A percentile compares a stretch with the other conserved stretches of the same genome.
phyloP scores from a whole-genome alignment of 2,329 filamentous ascomycete species.

The Cladophialophora carrionii region DNA sequence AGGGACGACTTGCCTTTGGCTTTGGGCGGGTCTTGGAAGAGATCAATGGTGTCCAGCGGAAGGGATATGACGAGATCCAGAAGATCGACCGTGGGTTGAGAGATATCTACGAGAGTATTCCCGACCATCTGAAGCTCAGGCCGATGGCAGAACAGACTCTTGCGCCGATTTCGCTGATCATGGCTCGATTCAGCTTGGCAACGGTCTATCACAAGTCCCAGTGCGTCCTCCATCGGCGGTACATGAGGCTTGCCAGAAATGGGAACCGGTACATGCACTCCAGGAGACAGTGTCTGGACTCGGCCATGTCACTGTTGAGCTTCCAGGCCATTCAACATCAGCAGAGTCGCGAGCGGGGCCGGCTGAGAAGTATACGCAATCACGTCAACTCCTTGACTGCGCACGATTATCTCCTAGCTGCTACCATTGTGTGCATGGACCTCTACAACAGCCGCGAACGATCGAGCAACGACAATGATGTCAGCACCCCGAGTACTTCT shows the following conservation, averaged over 20 bases:
- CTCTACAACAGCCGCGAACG: slow-evolving; percentile 64
- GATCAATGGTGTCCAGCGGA: slow-evolving; percentile 47
- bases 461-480: slow-evolving; percentile 49
- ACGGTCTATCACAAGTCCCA: slow-evolving; percentile 86
- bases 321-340: slow-evolving; percentile 75
- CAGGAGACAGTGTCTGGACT: slow-evolving; percentile 79
- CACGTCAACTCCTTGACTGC: slow-evolving; percentile 78
- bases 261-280: slow-evolving; percentile 84
- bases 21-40: slow-evolving; percentile 53
- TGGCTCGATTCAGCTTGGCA: slow-evolving; percentile 82
- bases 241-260: slow-evolving; percentile 74
- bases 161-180: slow-evolving; percentile 70
- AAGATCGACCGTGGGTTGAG: slow-evolving; percentile 62
- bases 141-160: slow-evolving; percentile 72
- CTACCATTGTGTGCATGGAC: slow-evolving; percentile 82
- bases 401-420: slow-evolving; percentile 82
- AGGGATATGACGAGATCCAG: slow-evolving; percentile 64
- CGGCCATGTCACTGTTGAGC: slow-evolving; percentile 77
- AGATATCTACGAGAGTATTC: slow-evolving; percentile 66
- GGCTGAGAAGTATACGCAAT: slow-evolving; percentile 74
- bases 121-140: slow-evolving; percentile 76
- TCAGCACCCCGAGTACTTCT: slow-evolving; percentile 49
- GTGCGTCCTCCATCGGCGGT: slow-evolving; percentile 86
- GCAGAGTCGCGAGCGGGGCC: slow-evolving; percentile 72
- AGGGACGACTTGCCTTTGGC: slow-evolving; percentile 47